phyloP scores from a whole-genome alignment of 2,329 filamentous ascomycete genomes.

The Atkinsonella texensis region DNA sequence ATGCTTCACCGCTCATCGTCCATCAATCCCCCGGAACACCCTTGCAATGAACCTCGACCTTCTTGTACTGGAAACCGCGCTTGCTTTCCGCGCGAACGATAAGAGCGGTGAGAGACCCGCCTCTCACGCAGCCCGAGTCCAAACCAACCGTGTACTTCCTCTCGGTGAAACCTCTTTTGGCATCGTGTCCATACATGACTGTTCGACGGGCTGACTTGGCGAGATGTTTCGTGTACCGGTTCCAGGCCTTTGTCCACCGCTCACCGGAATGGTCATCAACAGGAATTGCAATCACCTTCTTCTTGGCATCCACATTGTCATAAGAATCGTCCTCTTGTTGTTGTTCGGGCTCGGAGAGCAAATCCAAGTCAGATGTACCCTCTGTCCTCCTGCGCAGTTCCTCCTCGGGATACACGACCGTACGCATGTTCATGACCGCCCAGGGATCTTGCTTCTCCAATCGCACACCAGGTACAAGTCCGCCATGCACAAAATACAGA shows the following conservation, averaged over 20 bases:
- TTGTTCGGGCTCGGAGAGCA: not conserved
- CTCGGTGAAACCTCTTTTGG: constrained; percentile 50
- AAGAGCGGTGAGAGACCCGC: constrained; percentile 63
- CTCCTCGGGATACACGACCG: constrained; percentile 45
- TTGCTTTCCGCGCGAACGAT: constrained; percentile 46
- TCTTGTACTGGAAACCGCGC: constrained; percentile 22
- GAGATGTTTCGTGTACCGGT: constrained; percentile 32
- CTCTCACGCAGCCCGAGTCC: constrained; percentile 71
- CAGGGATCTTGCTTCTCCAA: constrained; percentile 62
- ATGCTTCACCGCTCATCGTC: not conserved
- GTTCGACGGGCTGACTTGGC: constrained; percentile 36
- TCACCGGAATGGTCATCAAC: constrained; percentile 38
- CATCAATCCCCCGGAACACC: not conserved
- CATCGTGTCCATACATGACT: constrained; percentile 82
- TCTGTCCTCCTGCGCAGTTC: constrained; percentile 25
- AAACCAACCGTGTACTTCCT: constrained; percentile 68
- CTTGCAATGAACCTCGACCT: constrained; percentile 31
- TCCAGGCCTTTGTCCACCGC: constrained; percentile 57
- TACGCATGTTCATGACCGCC: constrained; percentile 87
- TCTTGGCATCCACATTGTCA: constrained; percentile 4
- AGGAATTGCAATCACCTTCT: constrained; percentile 20
- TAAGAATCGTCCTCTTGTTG: not conserved
- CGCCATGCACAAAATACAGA: constrained; percentile 69
- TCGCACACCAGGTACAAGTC: constrained; percentile 63
- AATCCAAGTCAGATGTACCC: constrained; percentile 1